Percentiles rank a stretch among this genome's conserved stretches.
Evolutionary conservation across 352 stramenopile species (phyloP).

Genomic region (Salisapilia sapeloensis): DNA sequence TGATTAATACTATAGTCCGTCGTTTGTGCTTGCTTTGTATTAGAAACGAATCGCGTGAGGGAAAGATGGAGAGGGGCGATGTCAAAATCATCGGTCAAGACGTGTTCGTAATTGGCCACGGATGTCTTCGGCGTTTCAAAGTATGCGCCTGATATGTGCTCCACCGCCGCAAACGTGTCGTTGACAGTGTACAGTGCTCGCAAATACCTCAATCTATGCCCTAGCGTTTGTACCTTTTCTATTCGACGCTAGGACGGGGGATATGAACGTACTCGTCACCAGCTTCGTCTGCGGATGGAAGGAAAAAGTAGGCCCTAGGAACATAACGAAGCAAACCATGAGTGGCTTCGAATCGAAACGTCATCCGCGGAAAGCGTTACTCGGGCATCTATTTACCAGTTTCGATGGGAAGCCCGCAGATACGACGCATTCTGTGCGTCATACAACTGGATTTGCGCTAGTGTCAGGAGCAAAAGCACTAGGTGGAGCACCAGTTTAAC

Average conservation of each 20-base stretch:
- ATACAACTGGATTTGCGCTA: constrained; percentile 56
- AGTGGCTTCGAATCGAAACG: background rate
- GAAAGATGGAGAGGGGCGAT: background rate
- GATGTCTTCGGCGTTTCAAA: constrained; percentile 47
- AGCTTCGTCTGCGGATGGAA: constrained; percentile 32
- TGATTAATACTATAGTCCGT: too few species aligned
- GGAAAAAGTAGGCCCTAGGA: constrained; percentile 64
- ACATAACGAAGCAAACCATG: background rate
- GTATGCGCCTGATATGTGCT: constrained; percentile 57
- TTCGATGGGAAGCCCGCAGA: constrained; percentile 65
- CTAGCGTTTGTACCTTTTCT: too few species aligned
- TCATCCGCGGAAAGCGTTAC: background rate
- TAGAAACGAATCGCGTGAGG: background rate
- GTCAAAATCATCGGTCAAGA: background rate
- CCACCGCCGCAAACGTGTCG: constrained; percentile 35
- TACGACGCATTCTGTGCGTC: constrained; percentile 71
- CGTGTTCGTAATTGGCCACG: constrained; percentile 74
- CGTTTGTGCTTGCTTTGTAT: background rate
- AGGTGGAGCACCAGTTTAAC: constrained; percentile 73
- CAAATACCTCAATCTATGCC: too few species aligned
- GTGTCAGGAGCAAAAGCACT: constrained; percentile 51
- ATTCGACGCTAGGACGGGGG: background rate
- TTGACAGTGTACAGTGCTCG: constrained; percentile 63
- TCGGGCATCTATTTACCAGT: constrained; percentile 22
- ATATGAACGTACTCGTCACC: constrained; percentile 18